A percentile compares a stretch with the other conserved stretches of the same genome.
phyloP scores from a whole-genome alignment of 352 stramenopile species.

The Phytopythium vexans region DNA sequence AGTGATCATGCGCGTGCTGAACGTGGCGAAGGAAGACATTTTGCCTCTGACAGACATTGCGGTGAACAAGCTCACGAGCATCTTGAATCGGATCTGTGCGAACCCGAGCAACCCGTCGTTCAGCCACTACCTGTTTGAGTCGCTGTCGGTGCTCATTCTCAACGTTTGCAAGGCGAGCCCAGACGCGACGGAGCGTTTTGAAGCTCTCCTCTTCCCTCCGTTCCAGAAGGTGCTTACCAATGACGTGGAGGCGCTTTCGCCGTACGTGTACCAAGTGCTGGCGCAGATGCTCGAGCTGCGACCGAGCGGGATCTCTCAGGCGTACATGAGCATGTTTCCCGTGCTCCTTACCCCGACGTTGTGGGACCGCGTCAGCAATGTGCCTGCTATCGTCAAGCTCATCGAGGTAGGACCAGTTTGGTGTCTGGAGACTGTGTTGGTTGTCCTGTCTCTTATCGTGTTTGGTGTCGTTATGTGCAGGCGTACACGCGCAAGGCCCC shows the following conservation, averaged over 20 bases:
- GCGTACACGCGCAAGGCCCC: slow-evolving; percentile 96
- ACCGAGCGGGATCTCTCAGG: slow-evolving; percentile 81
- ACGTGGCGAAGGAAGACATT: slow-evolving; percentile 92
- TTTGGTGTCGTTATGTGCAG: slow-evolving; percentile 13
- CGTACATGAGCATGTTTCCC: slow-evolving; percentile 95
- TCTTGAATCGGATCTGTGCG: slow-evolving; percentile 93
- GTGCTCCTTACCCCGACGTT: slow-evolving; percentile 92
- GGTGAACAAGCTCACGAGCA: slow-evolving; percentile 93
- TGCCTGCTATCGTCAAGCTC: slow-evolving; percentile 95
- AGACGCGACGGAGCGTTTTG: slow-evolving; percentile 84
- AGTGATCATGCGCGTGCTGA: slow-evolving; percentile 95
- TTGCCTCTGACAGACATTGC: slow-evolving; percentile 91
- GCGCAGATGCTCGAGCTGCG: slow-evolving; percentile 97
- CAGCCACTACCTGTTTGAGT: slow-evolving; percentile 99
- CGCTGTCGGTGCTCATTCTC: slow-evolving; percentile 94
- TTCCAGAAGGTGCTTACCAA: slow-evolving; percentile 97
- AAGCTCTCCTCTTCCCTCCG: slow-evolving; percentile 95
- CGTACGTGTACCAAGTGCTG: slow-evolving; percentile 99
- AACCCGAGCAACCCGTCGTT: slow-evolving; percentile 99
- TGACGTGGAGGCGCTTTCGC: slow-evolving; percentile 92
- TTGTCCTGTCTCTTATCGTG: background rate
- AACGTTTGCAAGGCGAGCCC: slow-evolving; percentile 90
- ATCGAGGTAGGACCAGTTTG: slow-evolving; percentile 60
- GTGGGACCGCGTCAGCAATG: slow-evolving; percentile 97
- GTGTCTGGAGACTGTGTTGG: background rate